Evolutionary conservation across 495 filamentous ascomycete genomes (phyloP).

Genomic region (Annulohypoxylon maeteangense): DNA sequence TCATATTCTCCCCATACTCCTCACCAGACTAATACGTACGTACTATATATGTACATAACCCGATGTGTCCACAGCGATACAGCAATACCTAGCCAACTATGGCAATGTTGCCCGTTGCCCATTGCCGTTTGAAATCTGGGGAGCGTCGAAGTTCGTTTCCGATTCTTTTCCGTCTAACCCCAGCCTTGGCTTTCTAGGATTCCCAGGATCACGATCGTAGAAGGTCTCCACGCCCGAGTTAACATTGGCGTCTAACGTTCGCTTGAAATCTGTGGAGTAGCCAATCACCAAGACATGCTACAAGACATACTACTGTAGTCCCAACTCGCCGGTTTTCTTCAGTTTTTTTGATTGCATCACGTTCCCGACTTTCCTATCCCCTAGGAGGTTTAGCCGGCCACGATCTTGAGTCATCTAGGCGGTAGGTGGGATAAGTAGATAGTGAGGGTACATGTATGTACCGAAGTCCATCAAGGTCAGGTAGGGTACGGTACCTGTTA

Average conservation of each 20-base stretch:
- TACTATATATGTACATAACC: slow-evolving; percentile 4
- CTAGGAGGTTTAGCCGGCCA: slow-evolving; percentile 26
- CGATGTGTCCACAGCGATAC: neutral
- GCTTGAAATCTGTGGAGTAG: slow-evolving; percentile 45
- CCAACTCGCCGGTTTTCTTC: slow-evolving; percentile 33
- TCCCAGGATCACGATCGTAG: slow-evolving; percentile 36
- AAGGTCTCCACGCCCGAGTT: slow-evolving; percentile 34
- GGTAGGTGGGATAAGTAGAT: slow-evolving; percentile 1
- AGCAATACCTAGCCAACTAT: slow-evolving; percentile 5
- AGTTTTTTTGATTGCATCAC: slow-evolving; percentile 35
- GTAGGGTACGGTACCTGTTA: neutral
- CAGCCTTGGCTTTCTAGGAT: slow-evolving; percentile 37
- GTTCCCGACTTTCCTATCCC: slow-evolving; percentile 27
- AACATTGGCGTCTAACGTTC: slow-evolving; percentile 22
- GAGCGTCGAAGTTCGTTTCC: slow-evolving; percentile 40
- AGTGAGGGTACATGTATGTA: slow-evolving; percentile 13
- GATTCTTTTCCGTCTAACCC: slow-evolving; percentile 45
- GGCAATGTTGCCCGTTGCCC: slow-evolving; percentile 26
- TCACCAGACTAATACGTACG: neutral
- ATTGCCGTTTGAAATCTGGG: slow-evolving; percentile 30
- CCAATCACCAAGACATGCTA: slow-evolving; percentile 37
- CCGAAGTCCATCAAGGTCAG: slow-evolving; percentile 21
- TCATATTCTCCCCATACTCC: neutral
- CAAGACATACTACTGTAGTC: slow-evolving; percentile 12
- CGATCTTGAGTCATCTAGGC: slow-evolving; percentile 40